These are phyloP conservation scores for Boletus pseudopeckii DNA, from an alignment of 768 basidiomycete genomes.

Conservation along the genomic window DNA sequence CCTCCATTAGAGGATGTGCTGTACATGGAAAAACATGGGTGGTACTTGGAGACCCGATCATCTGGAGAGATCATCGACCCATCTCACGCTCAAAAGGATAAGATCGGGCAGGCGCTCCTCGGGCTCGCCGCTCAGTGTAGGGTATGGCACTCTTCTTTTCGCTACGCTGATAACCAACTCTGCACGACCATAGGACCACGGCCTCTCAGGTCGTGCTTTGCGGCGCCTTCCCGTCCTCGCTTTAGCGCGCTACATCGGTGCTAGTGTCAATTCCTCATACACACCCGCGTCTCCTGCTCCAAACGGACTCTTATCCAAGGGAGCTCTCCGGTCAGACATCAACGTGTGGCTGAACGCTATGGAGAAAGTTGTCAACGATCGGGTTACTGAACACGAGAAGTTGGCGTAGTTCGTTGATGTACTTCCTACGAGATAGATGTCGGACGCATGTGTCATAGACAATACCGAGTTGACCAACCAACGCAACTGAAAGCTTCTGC, in stretches of 20 bases:
- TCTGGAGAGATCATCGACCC: slow-evolving; percentile 16
- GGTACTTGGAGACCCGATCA: background rate
- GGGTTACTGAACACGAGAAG: slow-evolving; percentile 49
- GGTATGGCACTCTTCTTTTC: slow-evolving; percentile 44
- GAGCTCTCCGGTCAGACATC: slow-evolving; percentile 35
- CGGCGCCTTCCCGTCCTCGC: slow-evolving; percentile 93
- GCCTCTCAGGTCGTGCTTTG: slow-evolving; percentile 90
- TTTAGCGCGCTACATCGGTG: slow-evolving; percentile 76
- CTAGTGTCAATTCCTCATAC: slow-evolving; percentile 33
- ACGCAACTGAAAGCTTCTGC: background rate
- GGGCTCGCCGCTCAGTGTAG: slow-evolving; percentile 73
- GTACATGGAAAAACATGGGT: slow-evolving; percentile 16
- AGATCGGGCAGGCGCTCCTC: slow-evolving; percentile 56
- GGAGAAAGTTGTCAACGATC: slow-evolving; percentile 66
- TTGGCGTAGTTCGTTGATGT: slow-evolving; percentile 30
- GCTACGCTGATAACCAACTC: slow-evolving; percentile 1
- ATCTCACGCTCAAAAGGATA: slow-evolving; percentile 48
- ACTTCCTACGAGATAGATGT: background rate
- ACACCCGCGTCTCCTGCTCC: background rate
- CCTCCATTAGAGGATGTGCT: slow-evolving; percentile 56
- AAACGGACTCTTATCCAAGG: slow-evolving; percentile 4
- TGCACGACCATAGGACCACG: slow-evolving; percentile 46
- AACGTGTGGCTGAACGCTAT: slow-evolving; percentile 84
- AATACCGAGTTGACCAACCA: background rate
- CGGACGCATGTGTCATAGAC: background rate